Percentiles rank a stretch among this genome's conserved stretches.
phyloP scores from a whole-genome alignment of 305 asterid genomes.

The Fraxinus albicans region DNA sequence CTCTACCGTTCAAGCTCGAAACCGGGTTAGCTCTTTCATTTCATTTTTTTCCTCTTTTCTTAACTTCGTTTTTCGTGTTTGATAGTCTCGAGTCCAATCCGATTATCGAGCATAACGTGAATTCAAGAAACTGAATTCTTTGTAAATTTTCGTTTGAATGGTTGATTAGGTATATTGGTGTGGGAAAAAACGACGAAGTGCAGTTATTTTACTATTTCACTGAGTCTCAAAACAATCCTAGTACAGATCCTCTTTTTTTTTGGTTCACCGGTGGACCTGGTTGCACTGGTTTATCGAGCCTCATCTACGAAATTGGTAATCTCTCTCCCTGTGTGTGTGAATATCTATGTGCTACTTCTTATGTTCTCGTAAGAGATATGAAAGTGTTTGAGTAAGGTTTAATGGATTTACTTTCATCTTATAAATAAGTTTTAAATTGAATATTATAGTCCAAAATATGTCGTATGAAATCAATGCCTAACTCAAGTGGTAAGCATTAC shows the following conservation, averaged over 20 bases:
- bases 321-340: too few species aligned
- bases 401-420: too few species aligned
- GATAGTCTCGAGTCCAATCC: too few species aligned
- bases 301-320: constrained; percentile 14
- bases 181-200: background rate
- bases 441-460: too few species aligned
- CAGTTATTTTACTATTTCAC: constrained; percentile 17
- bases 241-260: constrained; percentile 19
- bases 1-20: background rate
- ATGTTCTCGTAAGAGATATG: too few species aligned
- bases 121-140: background rate
- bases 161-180: background rate
- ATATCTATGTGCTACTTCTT: too few species aligned
- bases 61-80: background rate
- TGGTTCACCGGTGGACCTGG: constrained; percentile 31
- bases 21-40: background rate
- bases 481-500: too few species aligned
- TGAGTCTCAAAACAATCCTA: constrained; percentile 19
- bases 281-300: constrained; percentile 19
- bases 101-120: background rate
- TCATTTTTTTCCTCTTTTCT: background rate
- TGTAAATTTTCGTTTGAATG: background rate
- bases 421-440: too few species aligned
- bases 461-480: too few species aligned
- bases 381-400: too few species aligned